A percentile compares a stretch with the other conserved stretches of the same genome.
Conservation (phyloP, 2,329 filamentous ascomycete species). For the Aspergillus clavatus region DNA sequence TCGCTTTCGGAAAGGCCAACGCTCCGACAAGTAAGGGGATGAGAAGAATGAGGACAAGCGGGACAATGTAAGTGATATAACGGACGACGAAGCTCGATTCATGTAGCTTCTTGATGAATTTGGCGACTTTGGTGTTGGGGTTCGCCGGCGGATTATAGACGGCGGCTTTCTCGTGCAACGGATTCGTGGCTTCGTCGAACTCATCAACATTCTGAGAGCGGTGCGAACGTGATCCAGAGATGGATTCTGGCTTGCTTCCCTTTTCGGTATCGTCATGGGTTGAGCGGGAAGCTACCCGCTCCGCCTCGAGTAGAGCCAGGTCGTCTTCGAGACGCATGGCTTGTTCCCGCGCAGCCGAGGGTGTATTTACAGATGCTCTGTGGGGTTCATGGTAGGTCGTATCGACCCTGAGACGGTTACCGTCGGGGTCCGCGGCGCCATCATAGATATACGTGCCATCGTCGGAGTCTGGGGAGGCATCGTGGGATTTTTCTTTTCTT, state of each 20-base stretch:
- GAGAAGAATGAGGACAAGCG: conserved; percentile 59
- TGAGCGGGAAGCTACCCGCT: conserved; percentile 52
- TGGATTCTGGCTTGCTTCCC: conserved; percentile 40
- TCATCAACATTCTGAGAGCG: conserved; percentile 58
- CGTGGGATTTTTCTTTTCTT: conserved; percentile 21
- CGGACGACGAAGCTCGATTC: conserved; percentile 62
- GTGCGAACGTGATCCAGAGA: conserved; percentile 50
- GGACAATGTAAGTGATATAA: conserved; percentile 67
- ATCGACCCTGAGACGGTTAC: conserved; percentile 23
- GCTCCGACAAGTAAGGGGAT: conserved; percentile 64
- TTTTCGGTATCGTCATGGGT: conserved; percentile 29
- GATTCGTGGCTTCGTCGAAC: conserved; percentile 63
- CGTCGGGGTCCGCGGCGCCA: conserved; percentile 7
- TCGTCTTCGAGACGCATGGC: conserved; percentile 61
- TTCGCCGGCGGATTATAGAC: conserved; percentile 62
- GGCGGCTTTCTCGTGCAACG: conserved; percentile 61
- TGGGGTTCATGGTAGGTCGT: conserved; percentile 18
- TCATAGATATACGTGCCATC: conserved; percentile 31
- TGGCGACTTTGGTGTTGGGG: conserved; percentile 57
- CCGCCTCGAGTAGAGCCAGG: conserved; percentile 59
- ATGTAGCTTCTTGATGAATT: conserved; percentile 61
- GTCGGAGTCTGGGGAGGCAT: conserved; percentile 25
- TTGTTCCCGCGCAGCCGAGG: conserved; percentile 56
- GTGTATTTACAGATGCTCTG: conserved; percentile 37
- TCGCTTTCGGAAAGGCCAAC: conserved; percentile 54